Evolutionary conservation across 1,284 basidiomycete genomes (phyloP).

Genomic region (Ustanciosporium gigantosporum): DNA sequence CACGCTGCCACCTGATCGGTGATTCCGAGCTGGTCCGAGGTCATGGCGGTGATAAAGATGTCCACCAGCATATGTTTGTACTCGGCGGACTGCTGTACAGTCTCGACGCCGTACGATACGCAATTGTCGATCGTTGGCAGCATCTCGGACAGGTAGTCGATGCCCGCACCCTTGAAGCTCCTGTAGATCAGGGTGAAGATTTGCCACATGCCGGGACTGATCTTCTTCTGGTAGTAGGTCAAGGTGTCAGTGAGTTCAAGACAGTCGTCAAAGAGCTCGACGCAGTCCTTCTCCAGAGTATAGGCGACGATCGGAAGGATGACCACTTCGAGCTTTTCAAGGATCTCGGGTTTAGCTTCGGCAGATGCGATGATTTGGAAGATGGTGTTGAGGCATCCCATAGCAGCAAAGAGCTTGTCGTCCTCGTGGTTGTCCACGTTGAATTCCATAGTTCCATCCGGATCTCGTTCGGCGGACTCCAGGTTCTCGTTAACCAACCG

Average conservation of each 20-base stretch:
- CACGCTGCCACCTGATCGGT: conserved; percentile 75
- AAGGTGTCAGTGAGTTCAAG: conserved; percentile 83
- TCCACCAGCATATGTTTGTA: conserved; percentile 82
- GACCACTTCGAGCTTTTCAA: conserved; percentile 78
- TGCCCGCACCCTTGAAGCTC: conserved; percentile 79
- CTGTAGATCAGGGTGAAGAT: conserved; percentile 81
- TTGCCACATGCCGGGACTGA: conserved; percentile 82
- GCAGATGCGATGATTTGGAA: conserved; percentile 68
- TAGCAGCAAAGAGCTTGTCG: conserved; percentile 67
- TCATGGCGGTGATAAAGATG: conserved; percentile 78
- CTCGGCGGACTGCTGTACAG: conserved; percentile 73
- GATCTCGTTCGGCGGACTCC: conserved; percentile 66
- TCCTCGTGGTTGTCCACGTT: conserved; percentile 73
- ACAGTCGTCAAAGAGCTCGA: conserved; percentile 80
- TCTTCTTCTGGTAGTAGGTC: conserved; percentile 77
- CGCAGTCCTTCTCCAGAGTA: conserved; percentile 67
- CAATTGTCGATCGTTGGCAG: conserved; percentile 86
- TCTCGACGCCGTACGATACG: conserved; percentile 78
- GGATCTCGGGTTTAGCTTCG: conserved; percentile 74
- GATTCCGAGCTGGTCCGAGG: conserved; percentile 71
- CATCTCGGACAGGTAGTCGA: conserved; percentile 83
- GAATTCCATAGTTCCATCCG: conserved; percentile 62
- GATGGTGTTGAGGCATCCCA: conserved; percentile 70
- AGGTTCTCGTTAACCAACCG: conserved; percentile 64
- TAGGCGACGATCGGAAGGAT: conserved; percentile 77